A percentile compares a stretch with the other conserved stretches of the same genome.
Evolutionary conservation across 768 basidiomycete species (phyloP).

Genomic region (Mycena filopes): DNA sequence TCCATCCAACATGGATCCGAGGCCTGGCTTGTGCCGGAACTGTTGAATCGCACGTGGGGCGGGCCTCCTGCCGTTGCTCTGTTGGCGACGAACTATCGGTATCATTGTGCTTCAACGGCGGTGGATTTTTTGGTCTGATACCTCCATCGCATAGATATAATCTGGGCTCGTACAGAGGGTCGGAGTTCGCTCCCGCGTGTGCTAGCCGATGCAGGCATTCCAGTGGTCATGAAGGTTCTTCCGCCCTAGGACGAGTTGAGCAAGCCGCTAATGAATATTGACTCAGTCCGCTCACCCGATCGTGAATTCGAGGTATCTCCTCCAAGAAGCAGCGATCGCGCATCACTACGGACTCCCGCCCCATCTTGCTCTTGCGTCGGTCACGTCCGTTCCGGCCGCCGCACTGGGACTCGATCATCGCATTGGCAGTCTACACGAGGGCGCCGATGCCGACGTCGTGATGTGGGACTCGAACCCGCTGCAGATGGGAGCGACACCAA

Average conservation of each 20-base stretch:
- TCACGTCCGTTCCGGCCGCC: slow-evolving; percentile 74
- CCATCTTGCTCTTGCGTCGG: slow-evolving; percentile 67
- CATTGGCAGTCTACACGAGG: slow-evolving; percentile 69
- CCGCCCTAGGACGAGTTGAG: not conserved
- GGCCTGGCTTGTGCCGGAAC: slow-evolving; percentile 87
- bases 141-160: slow-evolving; percentile 46
- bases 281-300: slow-evolving; percentile 66
- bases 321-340: slow-evolving; percentile 79
- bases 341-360: slow-evolving; percentile 73
- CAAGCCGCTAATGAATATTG: not conserved
- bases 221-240: slow-evolving; percentile 69
- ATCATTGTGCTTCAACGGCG: slow-evolving; percentile 22
- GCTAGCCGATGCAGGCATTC: slow-evolving; percentile 64
- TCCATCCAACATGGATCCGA: slow-evolving; percentile 92
- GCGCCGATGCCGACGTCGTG: slow-evolving; percentile 77
- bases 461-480: slow-evolving; percentile 84
- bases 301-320: slow-evolving; percentile 72
- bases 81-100: slow-evolving; percentile 82
- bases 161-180: slow-evolving; percentile 70
- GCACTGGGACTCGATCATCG: slow-evolving; percentile 81
- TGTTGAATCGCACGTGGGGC: slow-evolving; percentile 76
- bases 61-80: slow-evolving; percentile 79
- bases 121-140: not conserved
- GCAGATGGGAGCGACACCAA: slow-evolving; percentile 76
- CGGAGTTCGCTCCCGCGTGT: slow-evolving; percentile 59